Evolutionary conservation across 495 filamentous ascomycete genomes (phyloP), one percentile per base, ranked within the genome.

Genomic region (Penicillium cinerascens): DNA sequence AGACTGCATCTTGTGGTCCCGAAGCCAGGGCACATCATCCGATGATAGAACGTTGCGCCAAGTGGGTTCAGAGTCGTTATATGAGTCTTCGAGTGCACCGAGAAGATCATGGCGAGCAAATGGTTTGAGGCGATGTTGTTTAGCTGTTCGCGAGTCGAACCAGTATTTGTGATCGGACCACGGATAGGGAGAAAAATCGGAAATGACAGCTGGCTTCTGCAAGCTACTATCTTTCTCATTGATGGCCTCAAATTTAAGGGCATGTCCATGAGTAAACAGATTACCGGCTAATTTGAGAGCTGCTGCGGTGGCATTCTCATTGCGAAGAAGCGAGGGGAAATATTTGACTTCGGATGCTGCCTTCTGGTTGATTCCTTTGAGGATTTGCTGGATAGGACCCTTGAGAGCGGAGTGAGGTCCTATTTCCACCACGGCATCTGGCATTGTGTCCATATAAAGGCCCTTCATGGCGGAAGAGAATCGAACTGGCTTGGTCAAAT

Each of bases 351-450:
- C n/a, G 7, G 41, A 39, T 7, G 27, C 25, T n/a, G n/a, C n/a
- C n/a, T n/a, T n/a, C 2, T 11, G 42, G 39, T 35, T 27, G 16
- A 26, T 42, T 26, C 2, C 40, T 11, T 42, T 45, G 40, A 51
- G 50, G 23, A 65, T 70, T 7, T 77, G 63, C 9, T 55, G 63
- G 10, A 73, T 55, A 0, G 78, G 67, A 2, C 68, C 64, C 11
- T 66, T 51, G 0, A 83, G 48, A 0, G 68, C 67, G 0, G 61
- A 52, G 38, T 76, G 72, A 0, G 80, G 78, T 0, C 80, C 78
- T 16, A 83, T 55, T 55, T 83, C 80, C 10, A 83, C n/a, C 0
- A 82, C 40, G 4, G 70, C 41, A 17, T 64, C 54, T 4, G 49
- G 45, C 13, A 6, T 39, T 43, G 38, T 56, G 38, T 40, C 45